Base-by-base conservation (phyloP, 2,329 filamentous ascomycete species). In the Sphaerostilbella broomeana region DNA sequence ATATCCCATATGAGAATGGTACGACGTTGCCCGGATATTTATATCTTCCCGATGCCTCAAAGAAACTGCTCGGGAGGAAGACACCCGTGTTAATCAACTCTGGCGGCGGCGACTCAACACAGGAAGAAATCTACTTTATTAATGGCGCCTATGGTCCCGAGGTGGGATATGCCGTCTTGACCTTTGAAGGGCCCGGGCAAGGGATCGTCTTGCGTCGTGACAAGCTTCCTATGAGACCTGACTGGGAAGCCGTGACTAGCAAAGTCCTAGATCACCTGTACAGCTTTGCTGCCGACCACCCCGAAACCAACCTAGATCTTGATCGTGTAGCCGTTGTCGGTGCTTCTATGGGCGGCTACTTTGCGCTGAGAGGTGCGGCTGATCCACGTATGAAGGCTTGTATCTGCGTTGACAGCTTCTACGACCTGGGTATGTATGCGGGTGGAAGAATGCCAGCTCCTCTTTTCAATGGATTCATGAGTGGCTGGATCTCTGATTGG, bases 181-280 rank as follows among this genome's bases (percentile, higher is more conserved):
- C 62, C 0, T 72, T 67, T 44, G 68, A 72, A 31, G 69, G 68
- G 0, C 68, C 68, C 0, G 68, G 68, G 0, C 68, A 72, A 45
- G 56, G 59, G 3, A 61, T 54, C 0, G 60, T 65, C 2, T 59
- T 63, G 8, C 60, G 68, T 1, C 42, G 61, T 0, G 63, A 72
- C 25, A 48, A 55, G 3, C 31, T 69, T 1, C 65, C 62, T 3
- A 71, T 70, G 46, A 66, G 67, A 13, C 57, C 56, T 0, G 56
- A 69, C 15, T 70, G 67, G 66, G 63, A 67, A 47, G 51, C 42
- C 6, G 65, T 64, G 0, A 53, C 64, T 4, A 60, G 55, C 0
- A 65, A 65, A 0, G 51, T 69, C 1, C 49, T 70, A 0, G 64
- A 70, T 20, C 28, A 31, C 11, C 35, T 38, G 5, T 28, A 28